Conservation (phyloP, 1,284 basidiomycete species). For the Phlebopus sp. region DNA sequence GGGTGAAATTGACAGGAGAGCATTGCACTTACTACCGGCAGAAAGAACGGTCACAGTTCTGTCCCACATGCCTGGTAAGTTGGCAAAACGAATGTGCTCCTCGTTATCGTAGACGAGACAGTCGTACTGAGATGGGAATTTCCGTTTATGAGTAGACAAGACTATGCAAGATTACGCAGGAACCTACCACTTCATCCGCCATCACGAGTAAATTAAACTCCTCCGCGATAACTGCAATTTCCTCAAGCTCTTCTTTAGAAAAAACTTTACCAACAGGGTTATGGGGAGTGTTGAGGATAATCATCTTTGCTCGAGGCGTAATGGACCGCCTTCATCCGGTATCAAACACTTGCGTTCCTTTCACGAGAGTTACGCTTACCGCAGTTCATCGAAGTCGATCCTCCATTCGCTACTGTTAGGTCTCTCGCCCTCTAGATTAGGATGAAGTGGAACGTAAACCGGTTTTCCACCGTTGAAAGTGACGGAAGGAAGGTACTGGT, state of each 20-base stretch:
- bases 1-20: not conserved
- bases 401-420: conserved; percentile 82
- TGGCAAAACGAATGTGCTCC: conserved; percentile 90
- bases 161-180: conserved; percentile 31
- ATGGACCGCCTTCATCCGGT: conserved; percentile 60
- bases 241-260: conserved; percentile 75
- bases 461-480: conserved; percentile 93
- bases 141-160: not conserved
- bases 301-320: conserved; percentile 86
- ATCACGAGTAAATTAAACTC: conserved; percentile 93
- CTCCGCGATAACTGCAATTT: conserved; percentile 83
- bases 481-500: conserved; percentile 92
- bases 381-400: conserved; percentile 82
- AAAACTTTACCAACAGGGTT: conserved; percentile 98
- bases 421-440: conserved; percentile 55
- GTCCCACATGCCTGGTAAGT: conserved; percentile 97
- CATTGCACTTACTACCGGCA: conserved; percentile 63
- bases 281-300: conserved; percentile 94
- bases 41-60: conserved; percentile 83
- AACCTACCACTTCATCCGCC: conserved; percentile 90
- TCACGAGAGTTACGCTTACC: conserved; percentile 42
- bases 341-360: not conserved
- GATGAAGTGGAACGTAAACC: conserved; percentile 93
- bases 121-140: conserved; percentile 68
- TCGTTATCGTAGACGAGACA: conserved; percentile 87